Evolutionary conservation across 2,329 filamentous ascomycete genomes (phyloP).

Genomic region (Colletotrichum echinochloae): DNA sequence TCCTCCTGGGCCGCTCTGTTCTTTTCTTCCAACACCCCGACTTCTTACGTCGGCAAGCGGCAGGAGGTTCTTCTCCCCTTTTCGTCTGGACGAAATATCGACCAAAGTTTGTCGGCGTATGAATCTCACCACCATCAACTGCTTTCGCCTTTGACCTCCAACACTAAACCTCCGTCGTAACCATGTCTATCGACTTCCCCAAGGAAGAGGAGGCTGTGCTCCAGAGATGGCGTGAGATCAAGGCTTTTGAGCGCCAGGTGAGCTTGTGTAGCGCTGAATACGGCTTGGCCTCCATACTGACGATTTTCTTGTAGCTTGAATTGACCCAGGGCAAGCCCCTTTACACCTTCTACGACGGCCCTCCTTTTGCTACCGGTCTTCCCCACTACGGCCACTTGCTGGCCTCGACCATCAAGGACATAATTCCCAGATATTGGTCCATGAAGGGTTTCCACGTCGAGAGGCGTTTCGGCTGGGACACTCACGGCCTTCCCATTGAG

Average conservation of each 20-base stretch:
- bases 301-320: slow-evolving; percentile 64
- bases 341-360: slow-evolving; percentile 96
- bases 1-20: not conserved
- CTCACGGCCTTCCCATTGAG: slow-evolving; percentile 94
- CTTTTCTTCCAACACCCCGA: not conserved
- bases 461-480: slow-evolving; percentile 93
- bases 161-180: slow-evolving; percentile 25
- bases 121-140: slow-evolving; percentile 2
- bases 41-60: not conserved
- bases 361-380: slow-evolving; percentile 80
- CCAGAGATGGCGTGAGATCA: slow-evolving; percentile 88
- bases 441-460: slow-evolving; percentile 97
- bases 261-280: slow-evolving; percentile 30
- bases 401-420: slow-evolving; percentile 96
- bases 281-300: slow-evolving; percentile 7
- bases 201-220: slow-evolving; percentile 90
- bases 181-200: slow-evolving; percentile 91
- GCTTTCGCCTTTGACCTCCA: not conserved
- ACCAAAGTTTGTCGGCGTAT: not conserved
- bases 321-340: slow-evolving; percentile 84
- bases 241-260: slow-evolving; percentile 89
- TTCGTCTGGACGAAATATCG: slow-evolving; percentile 18
- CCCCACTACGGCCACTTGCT: slow-evolving; percentile 80
- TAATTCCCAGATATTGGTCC: slow-evolving; percentile 95
- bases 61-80: slow-evolving; percentile 3